A percentile compares a stretch with the other conserved stretches of the same genome.
Evolutionary conservation across 1,139 yeast genomes (phyloP).

Genomic region (Nakaseomyces uthaithaninus): DNA sequence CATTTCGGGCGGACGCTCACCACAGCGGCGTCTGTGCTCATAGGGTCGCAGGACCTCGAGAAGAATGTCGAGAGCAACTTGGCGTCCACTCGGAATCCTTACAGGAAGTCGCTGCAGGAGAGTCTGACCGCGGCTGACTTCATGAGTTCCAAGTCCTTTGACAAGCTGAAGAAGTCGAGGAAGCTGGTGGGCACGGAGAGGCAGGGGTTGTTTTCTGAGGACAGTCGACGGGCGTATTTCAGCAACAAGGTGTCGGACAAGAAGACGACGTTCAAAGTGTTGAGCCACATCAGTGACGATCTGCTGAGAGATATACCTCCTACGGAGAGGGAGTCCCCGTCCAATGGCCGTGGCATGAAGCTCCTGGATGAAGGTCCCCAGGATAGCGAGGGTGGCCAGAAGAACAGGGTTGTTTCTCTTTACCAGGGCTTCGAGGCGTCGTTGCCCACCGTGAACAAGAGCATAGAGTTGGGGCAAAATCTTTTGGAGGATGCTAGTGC

Average conservation of each 20-base stretch:
- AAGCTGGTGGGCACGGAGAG: conserved; percentile 6
- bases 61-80: conserved; percentile 33
- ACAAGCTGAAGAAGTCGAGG: background rate
- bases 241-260: conserved; percentile 28
- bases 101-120: conserved; percentile 42
- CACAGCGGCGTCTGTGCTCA: conserved; percentile 40
- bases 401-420: conserved; percentile 34
- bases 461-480: conserved; percentile 15
- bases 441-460: conserved; percentile 31
- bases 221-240: conserved; percentile 28
- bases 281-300: conserved; percentile 48
- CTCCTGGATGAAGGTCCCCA: conserved; percentile 17
- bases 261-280: conserved; percentile 39
- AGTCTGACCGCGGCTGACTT: conserved; percentile 29
- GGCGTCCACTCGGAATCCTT: conserved; percentile 33
- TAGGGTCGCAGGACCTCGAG: conserved; percentile 24
- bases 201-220: conserved; percentile 23
- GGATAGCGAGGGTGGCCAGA: conserved; percentile 9
- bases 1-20: conserved; percentile 36
- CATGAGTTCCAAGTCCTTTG: background rate
- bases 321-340: background rate
- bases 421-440: conserved; percentile 63
- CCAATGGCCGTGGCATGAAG: conserved; percentile 8
- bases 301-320: conserved; percentile 44
- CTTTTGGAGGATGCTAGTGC: conserved; percentile 10